Conservation (phyloP, 805 yeast species). For the Schwanniomyces vanrijiae region DNA sequence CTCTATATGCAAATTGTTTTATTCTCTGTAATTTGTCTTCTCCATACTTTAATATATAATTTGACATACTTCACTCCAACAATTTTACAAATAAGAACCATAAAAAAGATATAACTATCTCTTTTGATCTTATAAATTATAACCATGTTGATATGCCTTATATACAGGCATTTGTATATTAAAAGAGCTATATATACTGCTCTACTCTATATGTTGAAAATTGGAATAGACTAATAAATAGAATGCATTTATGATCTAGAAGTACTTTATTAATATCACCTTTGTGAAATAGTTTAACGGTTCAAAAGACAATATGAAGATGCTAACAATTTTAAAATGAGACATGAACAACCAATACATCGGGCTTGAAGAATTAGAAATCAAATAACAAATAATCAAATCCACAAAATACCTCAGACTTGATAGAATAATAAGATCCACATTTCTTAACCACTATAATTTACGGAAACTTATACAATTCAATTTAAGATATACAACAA, state of each 20-base stretch:
- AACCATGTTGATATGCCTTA: neutral
- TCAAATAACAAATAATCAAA: neutral
- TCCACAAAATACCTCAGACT: conserved; percentile 1
- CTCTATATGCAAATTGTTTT: conserved; percentile 22
- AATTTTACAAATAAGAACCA: neutral
- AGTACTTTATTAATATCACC: neutral
- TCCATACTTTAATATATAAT: conserved; percentile 24
- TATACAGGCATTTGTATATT: conserved; percentile 1
- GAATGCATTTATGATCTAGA: neutral
- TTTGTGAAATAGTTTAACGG: neutral
- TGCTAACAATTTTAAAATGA: neutral
- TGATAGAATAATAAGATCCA: conserved; percentile 4
- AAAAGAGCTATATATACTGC: neutral
- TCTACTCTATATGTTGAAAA: neutral
- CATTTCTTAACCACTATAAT: conserved; percentile 9
- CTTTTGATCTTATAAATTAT: neutral
- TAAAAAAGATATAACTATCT: neutral
- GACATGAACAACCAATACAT: neutral
- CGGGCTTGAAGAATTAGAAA: neutral
- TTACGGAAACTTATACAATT: conserved; percentile 8
- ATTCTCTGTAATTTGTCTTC: conserved; percentile 30
- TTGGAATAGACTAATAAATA: neutral
- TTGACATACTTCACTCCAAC: neutral
- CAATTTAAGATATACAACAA: conserved; percentile 11
- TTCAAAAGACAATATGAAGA: neutral